A percentile compares a stretch with the other conserved stretches of the same genome.
phyloP scores from a whole-genome alignment of 352 stramenopile species.

The Pythium rishiriense region DNA sequence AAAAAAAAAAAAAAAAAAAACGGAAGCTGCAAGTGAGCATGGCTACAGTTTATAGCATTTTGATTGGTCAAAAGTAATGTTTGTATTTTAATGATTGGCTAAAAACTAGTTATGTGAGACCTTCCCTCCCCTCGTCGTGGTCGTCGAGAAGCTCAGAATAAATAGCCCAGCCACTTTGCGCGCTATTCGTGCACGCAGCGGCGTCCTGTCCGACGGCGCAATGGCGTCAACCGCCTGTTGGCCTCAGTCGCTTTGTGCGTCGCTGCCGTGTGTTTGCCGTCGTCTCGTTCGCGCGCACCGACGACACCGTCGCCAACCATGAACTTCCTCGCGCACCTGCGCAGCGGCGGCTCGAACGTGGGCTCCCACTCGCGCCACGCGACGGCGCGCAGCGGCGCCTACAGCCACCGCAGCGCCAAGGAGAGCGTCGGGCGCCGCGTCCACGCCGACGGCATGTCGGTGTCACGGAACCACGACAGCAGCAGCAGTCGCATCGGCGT shows the following conservation, averaged over 20 bases:
- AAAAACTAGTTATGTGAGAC: not conserved
- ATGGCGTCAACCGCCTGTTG: not conserved
- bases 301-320: not conserved
- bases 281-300: not conserved
- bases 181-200: not conserved
- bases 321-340: constrained; percentile 25
- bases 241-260: not conserved
- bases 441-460: constrained; percentile 14
- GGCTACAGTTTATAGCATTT: not conserved
- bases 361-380: not conserved
- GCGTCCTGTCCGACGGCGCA: not conserved
- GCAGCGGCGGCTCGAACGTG: not conserved
- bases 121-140: not conserved
- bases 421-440: constrained; percentile 25
- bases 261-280: not conserved
- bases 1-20: no score
- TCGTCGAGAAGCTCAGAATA: constrained; percentile 1
- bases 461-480: not conserved
- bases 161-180: not conserved
- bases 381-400: constrained; percentile 3
- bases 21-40: not conserved
- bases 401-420: constrained; percentile 25
- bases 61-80: not conserved
- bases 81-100: not conserved
- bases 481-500: constrained; percentile 10